Conservation (phyloP, 2,329 filamentous ascomycete genomes). For the Aspergillus clavatus region DNA sequence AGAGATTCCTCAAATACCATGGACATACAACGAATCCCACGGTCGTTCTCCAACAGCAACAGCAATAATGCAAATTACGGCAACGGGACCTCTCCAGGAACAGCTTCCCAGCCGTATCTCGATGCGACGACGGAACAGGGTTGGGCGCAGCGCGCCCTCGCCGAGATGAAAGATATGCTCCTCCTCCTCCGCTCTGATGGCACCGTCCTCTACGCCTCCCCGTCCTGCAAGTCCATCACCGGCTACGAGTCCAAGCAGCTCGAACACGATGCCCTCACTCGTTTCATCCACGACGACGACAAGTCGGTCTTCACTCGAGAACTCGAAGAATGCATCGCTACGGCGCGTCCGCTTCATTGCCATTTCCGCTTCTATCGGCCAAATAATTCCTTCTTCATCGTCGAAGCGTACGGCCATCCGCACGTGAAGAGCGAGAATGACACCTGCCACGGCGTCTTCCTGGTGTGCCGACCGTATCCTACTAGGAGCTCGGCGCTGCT, state of each 20-base stretch:
- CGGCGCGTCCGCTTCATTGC: constrained; percentile 71
- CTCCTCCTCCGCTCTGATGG: constrained; percentile 83
- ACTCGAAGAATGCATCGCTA: constrained; percentile 82
- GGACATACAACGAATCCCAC: constrained; percentile 11
- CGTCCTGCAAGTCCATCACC: constrained; percentile 67
- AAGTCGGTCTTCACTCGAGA: constrained; percentile 76
- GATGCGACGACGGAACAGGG: constrained; percentile 64
- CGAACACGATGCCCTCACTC: constrained; percentile 68
- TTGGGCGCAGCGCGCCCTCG: constrained; percentile 84
- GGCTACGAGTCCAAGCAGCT: constrained; percentile 70
- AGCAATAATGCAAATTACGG: background rate
- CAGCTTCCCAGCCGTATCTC: constrained; percentile 22
- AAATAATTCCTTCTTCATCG: constrained; percentile 69
- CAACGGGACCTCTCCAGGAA: constrained; percentile 1
- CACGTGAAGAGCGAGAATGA: constrained; percentile 69
- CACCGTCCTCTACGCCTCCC: constrained; percentile 78
- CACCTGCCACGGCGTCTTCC: constrained; percentile 84
- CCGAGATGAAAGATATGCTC: constrained; percentile 83
- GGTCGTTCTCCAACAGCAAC: constrained; percentile 11
- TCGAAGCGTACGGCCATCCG: constrained; percentile 89
- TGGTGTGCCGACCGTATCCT: constrained; percentile 86
- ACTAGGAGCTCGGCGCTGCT: constrained; percentile 79
- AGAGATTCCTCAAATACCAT: constrained; percentile 5
- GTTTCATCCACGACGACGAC: constrained; percentile 83
- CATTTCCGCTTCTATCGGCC: constrained; percentile 79